A percentile compares a stretch with the other conserved stretches of the same genome.
phyloP scores from a whole-genome alignment of 164 flowering plant genomes.

The Piper longum region DNA sequence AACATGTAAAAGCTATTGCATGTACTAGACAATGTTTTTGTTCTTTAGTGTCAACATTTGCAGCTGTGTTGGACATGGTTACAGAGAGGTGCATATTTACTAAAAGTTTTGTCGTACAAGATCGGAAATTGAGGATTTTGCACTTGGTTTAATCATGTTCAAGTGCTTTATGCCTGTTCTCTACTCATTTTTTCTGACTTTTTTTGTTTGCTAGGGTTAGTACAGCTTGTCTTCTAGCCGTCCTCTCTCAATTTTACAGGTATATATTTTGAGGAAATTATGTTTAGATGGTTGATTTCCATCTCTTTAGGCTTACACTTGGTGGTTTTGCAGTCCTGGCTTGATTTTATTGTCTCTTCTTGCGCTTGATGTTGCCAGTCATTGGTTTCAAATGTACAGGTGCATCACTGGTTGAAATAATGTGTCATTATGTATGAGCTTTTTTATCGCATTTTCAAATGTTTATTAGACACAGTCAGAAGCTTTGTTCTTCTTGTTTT shows the following conservation, averaged over 20 bases:
- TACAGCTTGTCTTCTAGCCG: conserved; percentile 78
- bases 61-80: conserved; percentile 97
- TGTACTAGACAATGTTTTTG: neutral
- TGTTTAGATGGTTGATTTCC: neutral
- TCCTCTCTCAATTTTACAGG: conserved; percentile 86
- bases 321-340: conserved; percentile 49
- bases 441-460: too few species aligned
- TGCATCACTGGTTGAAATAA: conserved; percentile 4
- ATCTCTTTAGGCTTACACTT: neutral
- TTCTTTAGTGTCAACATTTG: conserved; percentile 77
- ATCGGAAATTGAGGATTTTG: neutral
- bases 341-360: conserved; percentile 64
- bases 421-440: too few species aligned
- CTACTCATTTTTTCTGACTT: neutral
- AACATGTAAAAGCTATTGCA: neutral
- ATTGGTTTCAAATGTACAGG: conserved; percentile 99
- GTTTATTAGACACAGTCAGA: neutral
- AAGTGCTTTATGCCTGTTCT: neutral
- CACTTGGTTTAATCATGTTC: too few species aligned
- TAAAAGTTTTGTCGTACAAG: neutral
- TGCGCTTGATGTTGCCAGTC: conserved; percentile 83
- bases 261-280: conserved; percentile 3
- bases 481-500: too few species aligned
- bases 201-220: conserved; percentile 52
- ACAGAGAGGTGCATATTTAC: conserved; percentile 59